Percentiles rank a stretch among this genome's conserved stretches.
These are phyloP conservation scores for Postia placenta DNA, from an alignment of 768 basidiomycete genomes.

Conservation along the genomic window DNA sequence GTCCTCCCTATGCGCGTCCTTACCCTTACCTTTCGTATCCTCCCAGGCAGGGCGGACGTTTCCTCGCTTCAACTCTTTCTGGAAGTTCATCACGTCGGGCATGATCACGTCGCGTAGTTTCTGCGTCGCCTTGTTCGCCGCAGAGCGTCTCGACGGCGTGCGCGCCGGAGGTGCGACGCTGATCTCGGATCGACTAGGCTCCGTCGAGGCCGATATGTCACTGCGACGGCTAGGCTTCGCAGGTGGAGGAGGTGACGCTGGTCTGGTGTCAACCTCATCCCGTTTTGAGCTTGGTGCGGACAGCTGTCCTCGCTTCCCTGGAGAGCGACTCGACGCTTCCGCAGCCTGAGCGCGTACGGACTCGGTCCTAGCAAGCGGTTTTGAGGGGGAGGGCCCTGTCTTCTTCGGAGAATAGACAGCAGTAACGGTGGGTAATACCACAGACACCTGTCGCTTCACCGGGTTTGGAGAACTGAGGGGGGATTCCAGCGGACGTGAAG, in stretches of 20 bases:
- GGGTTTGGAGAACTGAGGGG: background rate
- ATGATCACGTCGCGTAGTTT: slow-evolving; percentile 51
- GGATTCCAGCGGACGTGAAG: background rate
- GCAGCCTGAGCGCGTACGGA: slow-evolving; percentile 19
- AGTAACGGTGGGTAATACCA: slow-evolving; percentile 12
- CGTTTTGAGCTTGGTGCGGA: slow-evolving; percentile 3
- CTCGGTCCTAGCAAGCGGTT: slow-evolving; percentile 10
- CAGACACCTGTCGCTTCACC: slow-evolving; percentile 4
- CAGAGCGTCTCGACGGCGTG: slow-evolving; percentile 38
- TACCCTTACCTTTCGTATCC: slow-evolving; percentile 15
- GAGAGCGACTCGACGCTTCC: slow-evolving; percentile 19
- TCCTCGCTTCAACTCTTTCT: slow-evolving; percentile 53
- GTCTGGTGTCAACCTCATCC: background rate
- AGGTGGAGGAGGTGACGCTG: slow-evolving; percentile 2
- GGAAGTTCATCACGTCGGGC: slow-evolving; percentile 69
- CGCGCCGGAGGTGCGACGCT: slow-evolving; percentile 12
- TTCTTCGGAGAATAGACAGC: slow-evolving; percentile 9
- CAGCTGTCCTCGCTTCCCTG: slow-evolving; percentile 9
- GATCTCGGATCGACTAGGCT: slow-evolving; percentile 15
- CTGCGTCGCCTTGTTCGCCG: slow-evolving; percentile 43
- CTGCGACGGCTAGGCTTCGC: background rate
- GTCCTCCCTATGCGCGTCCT: slow-evolving; percentile 7
- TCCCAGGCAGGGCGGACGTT: slow-evolving; percentile 22
- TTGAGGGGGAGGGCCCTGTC: slow-evolving; percentile 4
- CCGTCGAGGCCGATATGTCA: background rate